Evolutionary conservation across 2,329 filamentous ascomycete genomes (phyloP).

Genomic region (Pseudogymnoascus sp.): DNA sequence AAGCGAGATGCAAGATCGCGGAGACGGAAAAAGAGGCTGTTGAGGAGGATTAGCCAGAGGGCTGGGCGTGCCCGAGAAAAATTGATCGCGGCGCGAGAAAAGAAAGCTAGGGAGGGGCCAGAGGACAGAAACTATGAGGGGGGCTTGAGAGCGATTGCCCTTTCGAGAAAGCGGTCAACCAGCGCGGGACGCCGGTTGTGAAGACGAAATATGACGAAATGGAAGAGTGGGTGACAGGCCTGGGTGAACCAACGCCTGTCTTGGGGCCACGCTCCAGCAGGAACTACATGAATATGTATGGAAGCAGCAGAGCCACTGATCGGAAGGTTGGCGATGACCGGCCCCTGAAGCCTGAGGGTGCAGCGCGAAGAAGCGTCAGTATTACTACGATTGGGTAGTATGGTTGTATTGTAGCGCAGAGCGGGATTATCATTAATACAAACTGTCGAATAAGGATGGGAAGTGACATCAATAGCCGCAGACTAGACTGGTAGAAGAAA

Average conservation of each 20-base stretch:
- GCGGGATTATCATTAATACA: background rate
- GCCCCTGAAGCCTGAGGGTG: background rate
- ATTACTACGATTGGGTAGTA: background rate
- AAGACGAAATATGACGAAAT: background rate
- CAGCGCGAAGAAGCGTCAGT: background rate
- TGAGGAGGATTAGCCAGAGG: background rate
- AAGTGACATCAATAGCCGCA: background rate
- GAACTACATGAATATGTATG: background rate
- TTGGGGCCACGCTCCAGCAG: background rate
- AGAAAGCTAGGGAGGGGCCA: background rate
- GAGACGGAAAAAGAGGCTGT: background rate
- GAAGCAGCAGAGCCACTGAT: background rate
- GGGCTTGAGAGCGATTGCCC: too few relatives aligned
- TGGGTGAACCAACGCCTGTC: background rate
- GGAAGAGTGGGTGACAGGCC: background rate
- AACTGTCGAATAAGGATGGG: background rate
- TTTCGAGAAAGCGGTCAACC: background rate
- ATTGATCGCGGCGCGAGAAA: background rate
- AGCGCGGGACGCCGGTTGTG: background rate
- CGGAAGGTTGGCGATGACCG: background rate
- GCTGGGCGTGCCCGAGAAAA: background rate
- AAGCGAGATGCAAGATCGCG: background rate
- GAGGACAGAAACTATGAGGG: background rate
- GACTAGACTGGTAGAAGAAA: background rate
- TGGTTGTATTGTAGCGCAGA: background rate